Percentiles rank a stretch among this genome's conserved stretches.
Conservation (phyloP, 2,329 filamentous ascomycete genomes). For the Verticillium klebahnii region DNA sequence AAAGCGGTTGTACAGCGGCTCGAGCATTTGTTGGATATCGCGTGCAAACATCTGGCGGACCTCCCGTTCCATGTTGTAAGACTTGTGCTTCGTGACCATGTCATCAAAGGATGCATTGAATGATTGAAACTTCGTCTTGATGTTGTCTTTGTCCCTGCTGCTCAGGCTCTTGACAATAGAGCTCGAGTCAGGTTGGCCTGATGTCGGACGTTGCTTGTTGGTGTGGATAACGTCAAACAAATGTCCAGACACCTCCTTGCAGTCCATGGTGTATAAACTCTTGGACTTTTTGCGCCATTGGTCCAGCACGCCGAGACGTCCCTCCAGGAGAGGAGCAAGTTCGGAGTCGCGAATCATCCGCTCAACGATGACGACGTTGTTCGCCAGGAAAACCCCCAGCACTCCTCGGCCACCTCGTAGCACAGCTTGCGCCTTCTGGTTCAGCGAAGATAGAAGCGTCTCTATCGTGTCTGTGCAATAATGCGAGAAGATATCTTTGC, state of each 20-base stretch:
- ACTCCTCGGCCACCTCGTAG: constrained; percentile 73
- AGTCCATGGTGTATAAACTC: constrained; percentile 76
- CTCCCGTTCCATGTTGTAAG: constrained; percentile 84
- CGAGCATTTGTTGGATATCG: constrained; percentile 86
- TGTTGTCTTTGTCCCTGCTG: constrained; percentile 90
- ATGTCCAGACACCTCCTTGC: constrained; percentile 80
- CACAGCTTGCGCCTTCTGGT: constrained; percentile 66
- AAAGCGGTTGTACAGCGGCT: constrained; percentile 91
- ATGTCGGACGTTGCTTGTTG: constrained; percentile 69
- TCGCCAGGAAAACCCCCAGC: constrained; percentile 85
- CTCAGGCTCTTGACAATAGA: constrained; percentile 78
- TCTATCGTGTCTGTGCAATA: constrained; percentile 91
- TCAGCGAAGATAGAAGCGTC: constrained; percentile 67
- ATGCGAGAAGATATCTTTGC: constrained; percentile 79
- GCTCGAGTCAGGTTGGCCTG: constrained; percentile 72
- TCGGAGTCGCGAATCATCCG: constrained; percentile 81
- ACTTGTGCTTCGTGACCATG: constrained; percentile 75
- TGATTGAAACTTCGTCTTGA: constrained; percentile 90
- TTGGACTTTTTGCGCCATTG: constrained; percentile 84
- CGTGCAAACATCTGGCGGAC: constrained; percentile 74
- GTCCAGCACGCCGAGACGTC: constrained; percentile 65
- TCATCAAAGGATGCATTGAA: constrained; percentile 94
- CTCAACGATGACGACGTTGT: constrained; percentile 79
- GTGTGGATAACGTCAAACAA: constrained; percentile 92
- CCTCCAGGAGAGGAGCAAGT: constrained; percentile 65